Base-by-base conservation (phyloP, 768 basidiomycete genomes). In the Ramaria sp. region DNA sequence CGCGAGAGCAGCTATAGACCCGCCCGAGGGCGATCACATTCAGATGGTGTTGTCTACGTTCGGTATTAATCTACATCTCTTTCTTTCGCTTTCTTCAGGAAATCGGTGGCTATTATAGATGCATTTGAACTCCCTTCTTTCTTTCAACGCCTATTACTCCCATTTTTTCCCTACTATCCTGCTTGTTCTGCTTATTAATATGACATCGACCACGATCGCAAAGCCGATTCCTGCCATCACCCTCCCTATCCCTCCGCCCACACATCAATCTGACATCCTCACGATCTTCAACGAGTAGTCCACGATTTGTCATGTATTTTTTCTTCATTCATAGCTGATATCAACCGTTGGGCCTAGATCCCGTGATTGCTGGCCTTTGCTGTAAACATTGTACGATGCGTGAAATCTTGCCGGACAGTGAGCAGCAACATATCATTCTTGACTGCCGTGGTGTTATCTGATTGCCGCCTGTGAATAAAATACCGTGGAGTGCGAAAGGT, bases 21-120 rank as follows among this genome's bases (percentile, higher is more conserved):
- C 7, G 34, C 45, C 10, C 31, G 34, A 31, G 42, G 42, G 55
- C 13, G 46, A 22, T 20, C 46, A 34, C 22, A 49, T 19, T 38
- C 55, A 15, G 55, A 57, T 12, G 42, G 30, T 24, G 37, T 57
- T 45, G 55, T 57, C 10, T 57, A 57, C 33, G 46, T 57, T 34
- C 55, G 55, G 47, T 47, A 49, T 38, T 57, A 45, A 24, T 27
- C 4, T 15, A 27, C 37, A 6, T 22, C 20, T 49, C 48, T 49
- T 22, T 54, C 19, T 20, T 41, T 15, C 43, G 7, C 7, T 41
- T 24, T 33, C 19, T 38, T 10, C 33, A 17, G 27, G 22, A 38
- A 17, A 39, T 3, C 3, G 19, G 39, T 33, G 22, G 51, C 13
- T 24, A 39, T 53, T 53, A 30, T 37, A 53, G 33, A 53, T 30